phyloP scores from a whole-genome alignment of 768 basidiomycete species.

The Termitomyces sp. region DNA sequence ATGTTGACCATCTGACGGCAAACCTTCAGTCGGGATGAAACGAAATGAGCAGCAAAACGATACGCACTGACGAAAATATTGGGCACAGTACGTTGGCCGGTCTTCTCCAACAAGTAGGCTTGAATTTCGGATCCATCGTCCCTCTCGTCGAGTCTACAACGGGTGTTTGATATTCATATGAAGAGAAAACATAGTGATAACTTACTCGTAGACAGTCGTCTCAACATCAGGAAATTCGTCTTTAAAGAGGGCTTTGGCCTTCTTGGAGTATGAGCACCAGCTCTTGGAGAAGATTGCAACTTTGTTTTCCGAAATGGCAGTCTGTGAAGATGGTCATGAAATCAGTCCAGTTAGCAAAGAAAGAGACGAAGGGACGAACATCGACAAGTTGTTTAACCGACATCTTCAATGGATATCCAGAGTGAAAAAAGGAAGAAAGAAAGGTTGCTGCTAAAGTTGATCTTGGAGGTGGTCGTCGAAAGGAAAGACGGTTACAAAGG shows the following conservation, averaged over 20 bases:
- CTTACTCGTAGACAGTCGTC: constrained; percentile 49
- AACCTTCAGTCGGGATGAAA: background rate
- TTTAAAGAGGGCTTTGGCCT: constrained; percentile 47
- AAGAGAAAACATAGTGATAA: background rate
- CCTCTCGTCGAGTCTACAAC: constrained; percentile 52
- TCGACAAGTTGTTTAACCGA: constrained; percentile 43
- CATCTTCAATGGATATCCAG: constrained; percentile 31
- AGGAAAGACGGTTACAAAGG: constrained; percentile 19
- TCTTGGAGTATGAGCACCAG: constrained; percentile 51
- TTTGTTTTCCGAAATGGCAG: constrained; percentile 46
- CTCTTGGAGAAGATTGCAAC: constrained; percentile 63
- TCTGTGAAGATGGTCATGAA: constrained; percentile 27
- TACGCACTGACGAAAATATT: constrained; percentile 73
- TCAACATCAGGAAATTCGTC: constrained; percentile 36
- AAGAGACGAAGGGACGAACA: constrained; percentile 23
- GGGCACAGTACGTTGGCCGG: constrained; percentile 71
- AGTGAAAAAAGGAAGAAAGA: constrained; percentile 31
- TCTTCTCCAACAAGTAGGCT: constrained; percentile 59
- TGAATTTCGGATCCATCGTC: constrained; percentile 67
- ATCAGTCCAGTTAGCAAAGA: background rate
- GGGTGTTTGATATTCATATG: background rate
- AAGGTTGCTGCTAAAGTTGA: constrained; percentile 19
- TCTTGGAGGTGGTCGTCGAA: constrained; percentile 12
- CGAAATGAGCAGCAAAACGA: background rate
- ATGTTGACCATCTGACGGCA: constrained; percentile 43